A percentile compares a stretch with the other conserved stretches of the same genome.
Evolutionary conservation across 1,284 basidiomycete genomes (phyloP).

Genomic region (Fomitiporia mediterranea): DNA sequence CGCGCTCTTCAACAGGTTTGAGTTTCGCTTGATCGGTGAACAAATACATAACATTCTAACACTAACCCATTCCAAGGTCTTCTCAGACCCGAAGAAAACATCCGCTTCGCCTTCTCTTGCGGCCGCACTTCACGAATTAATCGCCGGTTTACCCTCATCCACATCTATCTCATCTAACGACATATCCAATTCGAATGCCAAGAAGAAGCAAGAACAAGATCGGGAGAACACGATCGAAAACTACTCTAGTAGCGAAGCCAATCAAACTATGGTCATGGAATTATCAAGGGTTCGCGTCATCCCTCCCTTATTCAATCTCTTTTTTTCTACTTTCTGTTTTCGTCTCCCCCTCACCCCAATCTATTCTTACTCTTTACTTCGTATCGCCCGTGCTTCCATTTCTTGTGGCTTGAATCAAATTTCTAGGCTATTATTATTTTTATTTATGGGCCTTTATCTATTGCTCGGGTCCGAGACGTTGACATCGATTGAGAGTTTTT

Average conservation of each 20-base stretch:
- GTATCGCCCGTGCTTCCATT: no score
- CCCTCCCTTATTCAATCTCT: neutral
- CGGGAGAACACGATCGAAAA: neutral
- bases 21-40: neutral
- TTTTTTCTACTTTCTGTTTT: neutral
- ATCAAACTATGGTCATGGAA: conserved; percentile 5
- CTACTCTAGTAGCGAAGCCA: neutral
- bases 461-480: no score
- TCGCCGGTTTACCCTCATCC: neutral
- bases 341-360: neutral
- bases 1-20: conserved; percentile 1
- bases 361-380: neutral
- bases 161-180: no score
- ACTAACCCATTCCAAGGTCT: neutral
- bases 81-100: neutral
- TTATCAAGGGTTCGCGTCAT: conserved; percentile 18
- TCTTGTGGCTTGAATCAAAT: no score
- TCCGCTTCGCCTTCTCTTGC: neutral
- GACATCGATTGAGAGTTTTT: neutral
- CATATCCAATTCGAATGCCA: no score
- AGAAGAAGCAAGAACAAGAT: neutral
- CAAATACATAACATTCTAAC: neutral
- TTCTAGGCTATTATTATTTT: no score
- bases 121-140: neutral
- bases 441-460: no score